These are phyloP conservation scores for Rhodotorula sp. DNA, from an alignment of 1,284 basidiomycete species.

Conservation along the genomic window DNA sequence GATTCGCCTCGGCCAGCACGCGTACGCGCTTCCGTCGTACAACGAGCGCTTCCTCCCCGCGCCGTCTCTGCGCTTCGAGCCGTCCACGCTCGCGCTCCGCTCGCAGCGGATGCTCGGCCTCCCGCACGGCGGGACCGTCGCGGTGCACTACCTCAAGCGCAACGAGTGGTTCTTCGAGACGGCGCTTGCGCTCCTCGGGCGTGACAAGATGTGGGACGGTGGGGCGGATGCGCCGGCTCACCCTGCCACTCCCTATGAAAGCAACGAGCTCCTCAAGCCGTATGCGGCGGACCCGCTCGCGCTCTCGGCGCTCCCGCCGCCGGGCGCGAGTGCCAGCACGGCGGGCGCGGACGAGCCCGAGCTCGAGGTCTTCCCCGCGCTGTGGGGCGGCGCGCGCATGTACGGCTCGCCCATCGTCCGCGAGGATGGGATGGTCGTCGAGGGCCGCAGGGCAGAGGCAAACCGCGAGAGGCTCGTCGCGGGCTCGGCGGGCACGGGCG, in stretches of 20 bases:
- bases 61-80: constrained; percentile 45
- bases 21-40: constrained; percentile 37
- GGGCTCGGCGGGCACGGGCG: not conserved
- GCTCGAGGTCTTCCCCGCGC: constrained; percentile 15
- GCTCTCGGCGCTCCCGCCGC: constrained; percentile 21
- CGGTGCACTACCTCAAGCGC: constrained; percentile 96
- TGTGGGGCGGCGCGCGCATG: constrained; percentile 48
- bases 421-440: constrained; percentile 44
- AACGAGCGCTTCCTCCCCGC: constrained; percentile 38
- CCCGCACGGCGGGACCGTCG: constrained; percentile 77
- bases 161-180: constrained; percentile 96
- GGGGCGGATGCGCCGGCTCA: constrained; percentile 39
- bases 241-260: constrained; percentile 26
- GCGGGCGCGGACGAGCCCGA: not conserved
- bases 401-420: constrained; percentile 47
- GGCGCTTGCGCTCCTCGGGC: constrained; percentile 78
- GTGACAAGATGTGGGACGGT: constrained; percentile 60
- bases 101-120: constrained; percentile 41
- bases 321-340: not conserved
- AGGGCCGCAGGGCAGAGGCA: constrained; percentile 37
- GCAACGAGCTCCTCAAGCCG: constrained; percentile 14
- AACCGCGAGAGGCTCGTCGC: constrained; percentile 30
- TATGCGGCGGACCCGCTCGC: constrained; percentile 15
- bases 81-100: constrained; percentile 32
- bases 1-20: constrained; percentile 36